Evolutionary conservation across 768 basidiomycete species (phyloP).

Genomic region (Lanmaoa pseudosensibilis): DNA sequence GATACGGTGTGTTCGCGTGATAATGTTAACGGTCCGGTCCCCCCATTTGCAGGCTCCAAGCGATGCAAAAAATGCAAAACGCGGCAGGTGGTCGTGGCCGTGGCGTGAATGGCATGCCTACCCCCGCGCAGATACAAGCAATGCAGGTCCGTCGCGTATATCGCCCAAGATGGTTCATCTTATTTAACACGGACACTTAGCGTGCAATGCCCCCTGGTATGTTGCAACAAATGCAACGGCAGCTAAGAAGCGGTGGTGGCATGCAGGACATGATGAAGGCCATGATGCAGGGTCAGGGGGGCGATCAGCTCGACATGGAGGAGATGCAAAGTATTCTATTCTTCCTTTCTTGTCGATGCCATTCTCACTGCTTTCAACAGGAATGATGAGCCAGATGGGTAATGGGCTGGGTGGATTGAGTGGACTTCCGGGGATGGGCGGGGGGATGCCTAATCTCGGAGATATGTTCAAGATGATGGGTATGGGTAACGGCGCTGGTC

Average conservation of each 20-base stretch:
- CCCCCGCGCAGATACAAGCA: conserved; percentile 89
- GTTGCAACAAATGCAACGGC: conserved; percentile 89
- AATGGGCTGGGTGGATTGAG: conserved; percentile 48
- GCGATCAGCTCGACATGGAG: conserved; percentile 88
- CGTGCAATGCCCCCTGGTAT: conserved; percentile 94
- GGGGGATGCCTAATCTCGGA: conserved; percentile 68
- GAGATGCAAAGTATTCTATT: conserved; percentile 81
- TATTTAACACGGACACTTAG: conserved; percentile 38
- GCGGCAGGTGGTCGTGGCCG: conserved; percentile 85
- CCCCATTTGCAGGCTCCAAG: conserved; percentile 57
- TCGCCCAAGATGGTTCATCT: conserved; percentile 1
- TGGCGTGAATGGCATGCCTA: conserved; percentile 86
- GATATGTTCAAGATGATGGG: conserved; percentile 92
- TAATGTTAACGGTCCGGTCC: conserved; percentile 4
- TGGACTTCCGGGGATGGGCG: conserved; percentile 51
- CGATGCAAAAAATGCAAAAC: conserved; percentile 91
- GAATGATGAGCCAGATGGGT: conserved; percentile 92
- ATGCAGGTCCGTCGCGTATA: conserved; percentile 67
- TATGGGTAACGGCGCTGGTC: conserved; percentile 55
- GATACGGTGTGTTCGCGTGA: background rate
- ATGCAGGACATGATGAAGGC: conserved; percentile 99
- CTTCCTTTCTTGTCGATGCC: background rate
- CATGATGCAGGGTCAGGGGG: conserved; percentile 94
- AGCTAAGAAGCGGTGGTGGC: conserved; percentile 77
- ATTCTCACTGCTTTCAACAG: conserved; percentile 38